phyloP scores from a whole-genome alignment of 192 early-diverging fungal genomes.

The Diversispora epigaea region DNA sequence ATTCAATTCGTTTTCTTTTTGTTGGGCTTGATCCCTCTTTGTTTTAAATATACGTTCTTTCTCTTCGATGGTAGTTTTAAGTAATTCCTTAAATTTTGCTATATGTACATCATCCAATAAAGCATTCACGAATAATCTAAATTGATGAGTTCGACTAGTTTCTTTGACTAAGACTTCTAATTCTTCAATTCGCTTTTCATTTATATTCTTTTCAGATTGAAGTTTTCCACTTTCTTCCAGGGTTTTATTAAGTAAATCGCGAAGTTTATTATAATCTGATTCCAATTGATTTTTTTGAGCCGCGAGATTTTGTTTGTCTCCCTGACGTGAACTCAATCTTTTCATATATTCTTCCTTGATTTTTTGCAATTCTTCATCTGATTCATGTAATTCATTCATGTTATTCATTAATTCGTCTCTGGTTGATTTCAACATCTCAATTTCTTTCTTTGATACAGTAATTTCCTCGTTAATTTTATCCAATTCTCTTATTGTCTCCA shows the following conservation, averaged over 20 bases:
- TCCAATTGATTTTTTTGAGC: constrained; percentile 30
- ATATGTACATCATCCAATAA: constrained; percentile 45
- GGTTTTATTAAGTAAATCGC: constrained; percentile 36
- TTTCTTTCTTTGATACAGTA: neutral
- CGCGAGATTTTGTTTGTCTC: constrained; percentile 33
- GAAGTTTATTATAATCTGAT: constrained; percentile 38
- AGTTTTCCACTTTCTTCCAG: constrained; percentile 52
- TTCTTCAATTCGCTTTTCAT: constrained; percentile 42
- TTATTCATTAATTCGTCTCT: neutral
- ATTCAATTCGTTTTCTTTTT: neutral
- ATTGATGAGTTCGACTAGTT: constrained; percentile 40
- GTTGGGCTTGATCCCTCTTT: neutral
- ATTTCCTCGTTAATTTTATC: neutral
- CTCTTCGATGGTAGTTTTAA: neutral
- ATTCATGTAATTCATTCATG: constrained; percentile 38
- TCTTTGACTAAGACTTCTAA: constrained; percentile 46
- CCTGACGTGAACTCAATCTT: constrained; percentile 39
- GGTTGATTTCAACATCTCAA: neutral
- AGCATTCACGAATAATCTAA: constrained; percentile 41
- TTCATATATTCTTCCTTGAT: constrained; percentile 52
- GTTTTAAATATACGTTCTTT: neutral
- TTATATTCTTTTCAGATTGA: constrained; percentile 48
- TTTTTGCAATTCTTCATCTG: constrained; percentile 60
- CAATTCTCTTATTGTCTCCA: constrained; percentile 26
- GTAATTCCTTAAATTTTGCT: constrained; percentile 37